Evolutionary conservation across 2,329 filamentous ascomycete species (phyloP).

Genomic region (Aspergillus sp.): DNA sequence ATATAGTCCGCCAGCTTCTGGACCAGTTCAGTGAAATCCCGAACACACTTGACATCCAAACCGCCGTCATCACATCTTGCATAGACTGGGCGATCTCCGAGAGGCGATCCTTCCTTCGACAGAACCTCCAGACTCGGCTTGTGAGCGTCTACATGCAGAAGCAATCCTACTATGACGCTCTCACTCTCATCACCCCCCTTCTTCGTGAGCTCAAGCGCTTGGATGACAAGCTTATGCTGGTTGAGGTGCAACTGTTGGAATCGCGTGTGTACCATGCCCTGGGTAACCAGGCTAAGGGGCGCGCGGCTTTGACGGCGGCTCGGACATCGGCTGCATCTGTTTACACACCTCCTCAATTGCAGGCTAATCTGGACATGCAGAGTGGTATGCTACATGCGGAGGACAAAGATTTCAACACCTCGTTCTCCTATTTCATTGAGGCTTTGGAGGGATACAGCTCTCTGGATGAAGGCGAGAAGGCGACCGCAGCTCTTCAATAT

Average conservation of each 20-base stretch:
- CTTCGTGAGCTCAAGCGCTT: constrained; percentile 95
- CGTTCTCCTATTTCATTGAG: constrained; percentile 98
- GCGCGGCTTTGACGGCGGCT: constrained; percentile 88
- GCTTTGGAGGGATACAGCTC: constrained; percentile 94
- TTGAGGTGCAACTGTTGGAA: constrained; percentile 96
- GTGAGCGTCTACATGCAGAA: constrained; percentile 95
- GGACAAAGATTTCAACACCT: constrained; percentile 98
- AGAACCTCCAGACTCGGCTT: constrained; percentile 94
- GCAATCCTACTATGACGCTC: constrained; percentile 93
- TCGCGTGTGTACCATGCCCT: constrained; percentile 96
- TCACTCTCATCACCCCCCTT: constrained; percentile 93
- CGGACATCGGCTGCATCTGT: constrained; percentile 94
- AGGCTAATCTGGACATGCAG: constrained; percentile 98
- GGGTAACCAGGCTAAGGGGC: constrained; percentile 92
- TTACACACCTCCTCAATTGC: constrained; percentile 90
- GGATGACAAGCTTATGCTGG: constrained; percentile 95
- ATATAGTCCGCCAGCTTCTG: constrained; percentile 84
- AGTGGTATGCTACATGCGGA: constrained; percentile 98
- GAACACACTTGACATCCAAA: constrained; percentile 90
- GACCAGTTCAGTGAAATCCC: constrained; percentile 93
- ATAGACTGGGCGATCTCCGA: constrained; percentile 98
- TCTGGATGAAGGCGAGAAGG: constrained; percentile 80
- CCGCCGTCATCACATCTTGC: constrained; percentile 93
- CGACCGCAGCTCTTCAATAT: constrained; percentile 97
- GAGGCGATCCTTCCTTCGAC: constrained; percentile 90